phyloP scores from a whole-genome alignment of 2,329 filamentous ascomycete species.

The Ascochyta clinopodiicola region DNA sequence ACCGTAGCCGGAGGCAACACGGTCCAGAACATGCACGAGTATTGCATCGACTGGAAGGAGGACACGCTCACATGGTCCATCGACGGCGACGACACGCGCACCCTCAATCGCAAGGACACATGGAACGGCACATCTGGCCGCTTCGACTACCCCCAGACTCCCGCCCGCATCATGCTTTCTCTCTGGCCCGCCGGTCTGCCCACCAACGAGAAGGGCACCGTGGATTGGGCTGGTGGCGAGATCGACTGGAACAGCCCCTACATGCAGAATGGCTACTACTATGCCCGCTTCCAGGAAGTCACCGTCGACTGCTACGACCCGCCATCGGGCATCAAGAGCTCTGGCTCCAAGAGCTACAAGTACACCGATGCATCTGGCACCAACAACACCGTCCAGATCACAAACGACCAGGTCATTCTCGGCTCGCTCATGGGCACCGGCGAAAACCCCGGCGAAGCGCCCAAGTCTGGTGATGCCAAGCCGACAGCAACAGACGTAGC shows the following conservation, averaged over 20 bases:
- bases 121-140: slow-evolving; percentile 84
- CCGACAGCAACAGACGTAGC: slow-evolving; percentile 46
- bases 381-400: slow-evolving; percentile 77
- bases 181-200: slow-evolving; percentile 91
- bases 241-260: slow-evolving; percentile 86
- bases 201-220: slow-evolving; percentile 80
- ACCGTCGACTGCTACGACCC: slow-evolving; percentile 87
- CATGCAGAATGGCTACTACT: slow-evolving; percentile 91
- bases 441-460: slow-evolving; percentile 65
- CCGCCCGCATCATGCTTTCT: slow-evolving; percentile 87
- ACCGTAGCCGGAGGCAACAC: slow-evolving; percentile 66
- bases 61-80: slow-evolving; percentile 86
- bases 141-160: slow-evolving; percentile 90
- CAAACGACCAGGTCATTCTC: slow-evolving; percentile 76
- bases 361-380: slow-evolving; percentile 71
- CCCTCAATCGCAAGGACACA: slow-evolving; percentile 76
- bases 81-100: slow-evolving; percentile 79
- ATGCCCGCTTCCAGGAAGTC: slow-evolving; percentile 77
- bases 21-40: slow-evolving; percentile 79
- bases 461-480: slow-evolving; percentile 41
- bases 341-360: slow-evolving; percentile 72
- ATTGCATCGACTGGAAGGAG: slow-evolving; percentile 91
- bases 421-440: slow-evolving; percentile 83
- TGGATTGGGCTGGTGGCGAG: slow-evolving; percentile 87
- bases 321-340: slow-evolving; percentile 70